A percentile compares a stretch with the other conserved stretches of the same genome.
Conservation (phyloP, 805 yeast genomes). For the Barnettozyma wickerhamii region DNA sequence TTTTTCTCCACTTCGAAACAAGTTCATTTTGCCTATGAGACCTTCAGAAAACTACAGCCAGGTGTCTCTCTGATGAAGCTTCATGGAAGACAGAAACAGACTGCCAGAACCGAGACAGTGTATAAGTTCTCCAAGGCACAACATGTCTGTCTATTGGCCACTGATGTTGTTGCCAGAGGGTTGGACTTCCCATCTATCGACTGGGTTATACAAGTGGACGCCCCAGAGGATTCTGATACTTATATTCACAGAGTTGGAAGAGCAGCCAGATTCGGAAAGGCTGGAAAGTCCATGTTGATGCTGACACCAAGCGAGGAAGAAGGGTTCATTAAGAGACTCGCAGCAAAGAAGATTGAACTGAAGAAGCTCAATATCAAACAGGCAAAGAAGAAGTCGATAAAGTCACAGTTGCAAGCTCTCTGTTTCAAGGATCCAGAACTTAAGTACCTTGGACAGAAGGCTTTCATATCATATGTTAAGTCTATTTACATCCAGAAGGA, state of each 20-base stretch:
- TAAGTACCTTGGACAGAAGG: slow-evolving; percentile 92
- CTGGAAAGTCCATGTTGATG: slow-evolving; percentile 83
- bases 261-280: slow-evolving; percentile 88
- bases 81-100: slow-evolving; percentile 86
- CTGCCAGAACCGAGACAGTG: slow-evolving; percentile 74
- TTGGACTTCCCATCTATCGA: slow-evolving; percentile 95
- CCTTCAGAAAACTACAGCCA: slow-evolving; percentile 28
- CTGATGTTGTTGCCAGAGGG: slow-evolving; percentile 98
- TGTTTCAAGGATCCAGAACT: slow-evolving; percentile 90
- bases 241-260: slow-evolving; percentile 95
- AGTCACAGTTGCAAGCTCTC: slow-evolving; percentile 80
- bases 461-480: slow-evolving; percentile 86
- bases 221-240: slow-evolving; percentile 90
- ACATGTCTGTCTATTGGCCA: slow-evolving; percentile 77
- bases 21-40: slow-evolving; percentile 37
- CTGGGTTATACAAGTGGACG: slow-evolving; percentile 85
- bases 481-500: slow-evolving; percentile 85
- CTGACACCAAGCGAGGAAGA: slow-evolving; percentile 80
- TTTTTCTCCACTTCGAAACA: slow-evolving; percentile 65
- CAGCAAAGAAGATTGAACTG: slow-evolving; percentile 60
- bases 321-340: slow-evolving; percentile 62
- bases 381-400: slow-evolving; percentile 65
- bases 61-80: slow-evolving; percentile 54
- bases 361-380: slow-evolving; percentile 71
- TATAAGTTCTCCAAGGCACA: slow-evolving; percentile 43